Conservation (phyloP, 768 basidiomycete species). For the Calocera cornea region DNA sequence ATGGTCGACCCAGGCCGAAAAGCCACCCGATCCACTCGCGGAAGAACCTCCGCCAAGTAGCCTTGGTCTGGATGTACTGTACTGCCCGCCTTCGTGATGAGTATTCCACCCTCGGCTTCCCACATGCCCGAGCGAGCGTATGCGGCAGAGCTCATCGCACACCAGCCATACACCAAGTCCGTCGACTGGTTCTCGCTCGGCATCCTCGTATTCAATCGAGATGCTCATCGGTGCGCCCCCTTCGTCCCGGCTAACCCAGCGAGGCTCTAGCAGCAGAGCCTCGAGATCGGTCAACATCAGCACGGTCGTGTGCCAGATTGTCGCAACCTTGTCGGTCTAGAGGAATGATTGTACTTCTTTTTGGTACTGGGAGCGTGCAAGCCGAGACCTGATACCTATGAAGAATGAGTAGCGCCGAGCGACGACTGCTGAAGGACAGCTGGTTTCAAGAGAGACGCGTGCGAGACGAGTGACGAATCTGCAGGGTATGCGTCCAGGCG, state of each 20-base stretch:
- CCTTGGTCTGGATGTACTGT: background rate
- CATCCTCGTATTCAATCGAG: conserved; percentile 89
- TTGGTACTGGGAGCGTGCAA: too few relatives aligned
- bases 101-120: background rate
- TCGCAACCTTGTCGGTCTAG: too few relatives aligned
- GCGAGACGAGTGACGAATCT: too few relatives aligned
- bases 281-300: background rate
- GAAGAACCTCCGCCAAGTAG: background rate
- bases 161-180: conserved; percentile 69
- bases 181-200: conserved; percentile 99
- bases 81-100: background rate
- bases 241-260: conserved; percentile 7
- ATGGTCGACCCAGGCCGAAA: background rate
- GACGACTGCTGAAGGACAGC: too few relatives aligned
- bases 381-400: too few relatives aligned
- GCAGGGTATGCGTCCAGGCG: too few relatives aligned
- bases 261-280: background rate
- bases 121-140: background rate
- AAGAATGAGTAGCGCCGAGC: too few relatives aligned
- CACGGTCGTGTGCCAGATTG: too few relatives aligned
- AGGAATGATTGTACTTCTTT: too few relatives aligned
- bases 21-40: background rate
- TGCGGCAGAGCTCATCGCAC: conserved; percentile 48
- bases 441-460: too few relatives aligned
- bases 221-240: conserved; percentile 72